Percentiles rank a stretch among this genome's conserved stretches.
These are phyloP conservation scores for Metroxylon sagu DNA, from an alignment of 176 grass and related monocot species.

Conservation along the genomic window DNA sequence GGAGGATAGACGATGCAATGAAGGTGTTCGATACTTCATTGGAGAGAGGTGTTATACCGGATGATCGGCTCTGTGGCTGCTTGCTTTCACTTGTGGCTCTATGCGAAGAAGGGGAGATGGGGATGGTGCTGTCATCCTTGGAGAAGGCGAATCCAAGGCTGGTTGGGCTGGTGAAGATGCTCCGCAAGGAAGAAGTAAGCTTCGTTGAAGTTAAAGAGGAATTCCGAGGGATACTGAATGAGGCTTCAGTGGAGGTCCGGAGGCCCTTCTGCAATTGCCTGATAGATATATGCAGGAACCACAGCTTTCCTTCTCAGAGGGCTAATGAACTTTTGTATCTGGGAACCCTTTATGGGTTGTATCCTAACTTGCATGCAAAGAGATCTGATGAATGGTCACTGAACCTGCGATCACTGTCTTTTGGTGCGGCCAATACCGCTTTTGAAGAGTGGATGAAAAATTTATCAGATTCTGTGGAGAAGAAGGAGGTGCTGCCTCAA, in stretches of 20 bases:
- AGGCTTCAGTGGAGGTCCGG: slow-evolving; percentile 32
- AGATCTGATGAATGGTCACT: slow-evolving; percentile 56
- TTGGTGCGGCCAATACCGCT: slow-evolving; percentile 72
- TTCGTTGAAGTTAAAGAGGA: slow-evolving; percentile 26
- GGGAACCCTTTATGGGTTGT: slow-evolving; percentile 49
- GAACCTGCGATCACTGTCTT: slow-evolving; percentile 52
- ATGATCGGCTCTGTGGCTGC: slow-evolving; percentile 71
- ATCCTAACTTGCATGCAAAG: slow-evolving; percentile 43
- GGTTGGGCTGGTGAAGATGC: slow-evolving; percentile 51
- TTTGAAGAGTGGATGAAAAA: slow-evolving; percentile 65
- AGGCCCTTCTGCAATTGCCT: slow-evolving; percentile 90
- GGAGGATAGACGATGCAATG: slow-evolving; percentile 39
- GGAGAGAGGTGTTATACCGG: slow-evolving; percentile 39
- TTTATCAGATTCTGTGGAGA: slow-evolving; percentile 18
- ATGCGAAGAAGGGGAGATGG: slow-evolving; percentile 37
- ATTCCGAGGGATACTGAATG: slow-evolving; percentile 38
- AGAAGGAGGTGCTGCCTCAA: slow-evolving; percentile 32
- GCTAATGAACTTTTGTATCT: slow-evolving; percentile 52
- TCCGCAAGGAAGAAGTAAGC: slow-evolving; percentile 19
- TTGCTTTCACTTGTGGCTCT: slow-evolving; percentile 60
- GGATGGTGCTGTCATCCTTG: slow-evolving; percentile 42
- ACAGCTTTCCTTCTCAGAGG: slow-evolving; percentile 36
- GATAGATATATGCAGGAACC: slow-evolving; percentile 75
- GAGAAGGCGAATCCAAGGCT: slow-evolving; percentile 51
- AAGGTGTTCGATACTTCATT: slow-evolving; percentile 39